Evolutionary conservation across 164 flowering plant species (phyloP), one percentile per base, ranked within the genome.

Genomic region (Santalum album): DNA sequence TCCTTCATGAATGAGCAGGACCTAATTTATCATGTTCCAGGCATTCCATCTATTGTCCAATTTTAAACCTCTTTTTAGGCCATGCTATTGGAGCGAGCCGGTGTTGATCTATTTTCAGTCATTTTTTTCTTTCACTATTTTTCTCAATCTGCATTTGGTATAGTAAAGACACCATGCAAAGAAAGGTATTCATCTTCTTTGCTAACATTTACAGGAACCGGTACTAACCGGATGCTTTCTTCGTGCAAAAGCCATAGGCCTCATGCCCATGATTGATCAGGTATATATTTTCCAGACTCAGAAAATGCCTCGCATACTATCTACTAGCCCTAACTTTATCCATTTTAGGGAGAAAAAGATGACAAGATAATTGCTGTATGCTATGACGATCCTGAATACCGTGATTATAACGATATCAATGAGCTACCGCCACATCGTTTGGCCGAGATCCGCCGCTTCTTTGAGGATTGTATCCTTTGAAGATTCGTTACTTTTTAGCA

Each of bases 191-290:
- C 54, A 47, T 54, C 34, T 35, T 52, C 39, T 16, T 57, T 57
- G 29, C 50, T 16, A 59, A 52, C 24, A 44, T 64, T 32, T 54
- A 17, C 70, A 85, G 88, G 92, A 85, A 56, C 92, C 92, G 26
- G 77, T 85, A 68, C 79, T 78, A 57, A 84, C 92, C 0, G 92
- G 92, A 49, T 82, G 92, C 73, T 85, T 82, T 67, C 86, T 85
- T 40, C 81, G 92, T 40, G 88, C 92, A 49, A 85, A 82, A 69
- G 88, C 92, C 23, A 80, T 85, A 15, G 88, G 92, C 18, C 80
- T 85, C 39, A 85, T 85, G 92, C 92, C 92, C 63, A 85, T 85
- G 92, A 85, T 85, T 61, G 92, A 85, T 65, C 92, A 85, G 80
- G 87, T 76, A 64, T 18, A 15, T 18, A 36, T 55, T 48, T 32